Evolutionary conservation across 179 eudicot species (phyloP), one percentile per base, ranked within the genome.

Genomic region (Spergularia azorica): DNA sequence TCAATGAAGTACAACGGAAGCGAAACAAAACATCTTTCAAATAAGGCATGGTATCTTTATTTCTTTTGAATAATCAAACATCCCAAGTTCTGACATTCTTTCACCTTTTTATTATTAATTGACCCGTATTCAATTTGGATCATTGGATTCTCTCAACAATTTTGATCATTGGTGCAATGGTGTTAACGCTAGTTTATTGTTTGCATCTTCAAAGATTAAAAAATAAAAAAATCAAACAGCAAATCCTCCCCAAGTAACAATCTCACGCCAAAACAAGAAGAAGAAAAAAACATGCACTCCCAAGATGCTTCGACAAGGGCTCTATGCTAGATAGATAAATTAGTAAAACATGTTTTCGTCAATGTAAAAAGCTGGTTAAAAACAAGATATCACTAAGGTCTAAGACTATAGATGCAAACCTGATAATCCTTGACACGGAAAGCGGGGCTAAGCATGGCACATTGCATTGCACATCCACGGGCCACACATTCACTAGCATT

Each of bases 401-500:
- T 62, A 58, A 26, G 32, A 26, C 32, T 58, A 71, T 74, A 55
- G 69, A 77, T 17, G 65, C 94, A 87, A 84, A 96, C 99, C 98
- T 96, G 92, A 61, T 91, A 96, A 14, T 96, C 99, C 77, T 91
- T 91, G 71, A 96, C 98, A 65, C 98, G 96, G 64, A 88, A 88
- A 32, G 48, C 71, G 66, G 96, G 94, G 82, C 99, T 90, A 80
- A 94, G 92, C 99, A 96, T 96, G 70, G 99, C 99, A 80, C 96
- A 96, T 55, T 94, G 99, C 76, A 96, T 84, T 32, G 94, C 98
- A 84, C 98, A 96, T 5, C 99, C 99, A 82, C 97, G 94, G 52
- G 99, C 94, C 67, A 96, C 97, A 56, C 99, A 96, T 80, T 96
- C 99, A 71, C 98, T 96, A 38, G 98, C 97, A 87, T 94, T 94